Evolutionary conservation across 192 early-diverging fungal genomes (phyloP).

Genomic region (Pecoramyces ruminantium): DNA sequence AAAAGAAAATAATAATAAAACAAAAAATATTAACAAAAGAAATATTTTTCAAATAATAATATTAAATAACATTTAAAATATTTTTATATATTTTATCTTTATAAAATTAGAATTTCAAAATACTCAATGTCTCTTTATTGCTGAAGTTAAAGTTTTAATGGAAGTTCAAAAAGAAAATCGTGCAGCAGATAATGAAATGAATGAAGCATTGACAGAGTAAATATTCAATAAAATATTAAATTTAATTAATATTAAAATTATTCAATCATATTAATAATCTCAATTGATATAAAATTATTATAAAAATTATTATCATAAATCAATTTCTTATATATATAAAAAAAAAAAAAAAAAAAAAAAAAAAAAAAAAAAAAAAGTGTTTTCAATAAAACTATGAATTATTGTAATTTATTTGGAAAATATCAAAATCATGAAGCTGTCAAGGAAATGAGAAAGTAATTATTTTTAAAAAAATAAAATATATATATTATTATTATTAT

Average conservation of each 20-base stretch:
- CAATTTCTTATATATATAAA: too few species aligned
- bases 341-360: too few species aligned
- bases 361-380: conserved; percentile 21
- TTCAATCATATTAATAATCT: too few species aligned
- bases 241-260: too few species aligned
- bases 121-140: conserved; percentile 51
- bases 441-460: conserved; percentile 58
- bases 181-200: neutral
- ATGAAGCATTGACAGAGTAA: neutral
- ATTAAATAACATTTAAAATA: neutral
- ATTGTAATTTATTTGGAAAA: conserved; percentile 65
- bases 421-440: conserved; percentile 77
- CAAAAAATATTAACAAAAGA: too few species aligned
- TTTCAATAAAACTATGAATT: conserved; percentile 67
- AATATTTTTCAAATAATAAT: too few species aligned
- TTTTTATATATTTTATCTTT: too few species aligned
- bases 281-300: too few species aligned
- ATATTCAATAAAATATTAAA: neutral
- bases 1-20: too few species aligned
- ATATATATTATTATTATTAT: too few species aligned
- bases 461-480: too few species aligned
- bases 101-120: conserved; percentile 40
- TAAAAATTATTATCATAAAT: too few species aligned
- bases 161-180: conserved; percentile 36
- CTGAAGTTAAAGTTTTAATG: conserved; percentile 52